Percentiles rank a stretch among this genome's conserved stretches.
These are phyloP conservation scores for Alternaria sp. DNA, from an alignment of 2,329 filamentous ascomycete species.

Conservation along the genomic window DNA sequence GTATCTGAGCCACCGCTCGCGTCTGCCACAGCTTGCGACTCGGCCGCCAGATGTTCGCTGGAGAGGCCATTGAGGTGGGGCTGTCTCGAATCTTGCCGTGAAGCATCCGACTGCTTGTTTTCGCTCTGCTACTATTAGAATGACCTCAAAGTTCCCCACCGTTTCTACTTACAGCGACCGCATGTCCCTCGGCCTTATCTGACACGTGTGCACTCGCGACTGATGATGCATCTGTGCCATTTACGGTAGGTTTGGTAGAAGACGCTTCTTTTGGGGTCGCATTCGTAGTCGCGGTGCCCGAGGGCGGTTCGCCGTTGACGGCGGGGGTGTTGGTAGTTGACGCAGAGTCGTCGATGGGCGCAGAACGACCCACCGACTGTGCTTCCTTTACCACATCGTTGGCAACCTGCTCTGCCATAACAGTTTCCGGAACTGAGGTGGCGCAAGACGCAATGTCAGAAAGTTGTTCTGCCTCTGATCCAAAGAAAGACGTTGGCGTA, in stretches of 20 bases:
- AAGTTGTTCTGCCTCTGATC: slow-evolving; percentile 40
- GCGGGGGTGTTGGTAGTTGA: slow-evolving; percentile 65
- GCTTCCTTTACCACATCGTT: slow-evolving; percentile 77
- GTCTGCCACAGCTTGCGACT: slow-evolving; percentile 65
- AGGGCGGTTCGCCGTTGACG: slow-evolving; percentile 57
- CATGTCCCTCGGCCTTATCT: slow-evolving; percentile 28
- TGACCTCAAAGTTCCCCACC: neutral
- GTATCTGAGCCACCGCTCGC: slow-evolving; percentile 79
- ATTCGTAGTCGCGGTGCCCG: slow-evolving; percentile 47
- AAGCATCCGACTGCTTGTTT: slow-evolving; percentile 23
- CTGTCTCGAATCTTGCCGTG: slow-evolving; percentile 32
- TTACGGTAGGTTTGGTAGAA: slow-evolving; percentile 50
- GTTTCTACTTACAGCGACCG: slow-evolving; percentile 36
- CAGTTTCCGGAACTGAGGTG: slow-evolving; percentile 63
- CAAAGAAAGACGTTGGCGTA: slow-evolving; percentile 21
- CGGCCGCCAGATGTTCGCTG: slow-evolving; percentile 45
- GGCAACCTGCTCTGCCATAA: slow-evolving; percentile 76
- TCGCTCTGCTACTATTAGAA: slow-evolving; percentile 32
- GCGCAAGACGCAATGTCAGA: slow-evolving; percentile 47
- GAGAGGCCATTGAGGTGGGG: slow-evolving; percentile 49
- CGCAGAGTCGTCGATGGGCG: slow-evolving; percentile 72
- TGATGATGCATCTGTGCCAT: slow-evolving; percentile 31
- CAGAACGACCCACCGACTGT: slow-evolving; percentile 70
- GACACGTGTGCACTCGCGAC: slow-evolving; percentile 29
- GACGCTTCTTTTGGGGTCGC: slow-evolving; percentile 39